A percentile compares a stretch with the other conserved stretches of the same genome.
Evolutionary conservation across 306 rosid species (phyloP).

Genomic region (Rosa multiflora): DNA sequence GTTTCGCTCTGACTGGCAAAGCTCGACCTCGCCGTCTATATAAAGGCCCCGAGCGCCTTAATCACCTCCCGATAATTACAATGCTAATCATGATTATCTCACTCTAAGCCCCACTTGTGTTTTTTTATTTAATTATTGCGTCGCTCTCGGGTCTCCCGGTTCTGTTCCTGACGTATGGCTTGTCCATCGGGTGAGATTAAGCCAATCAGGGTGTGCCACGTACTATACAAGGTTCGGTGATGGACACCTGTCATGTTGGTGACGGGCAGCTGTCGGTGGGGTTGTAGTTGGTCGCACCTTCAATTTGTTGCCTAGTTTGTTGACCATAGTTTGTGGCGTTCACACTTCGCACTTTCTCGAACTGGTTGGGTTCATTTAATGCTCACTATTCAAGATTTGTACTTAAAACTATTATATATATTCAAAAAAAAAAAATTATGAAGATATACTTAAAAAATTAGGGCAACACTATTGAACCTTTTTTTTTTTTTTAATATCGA

Average conservation of each 20-base stretch:
- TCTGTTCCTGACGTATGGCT: constrained; percentile 20
- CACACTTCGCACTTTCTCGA: constrained; percentile 17
- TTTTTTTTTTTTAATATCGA: too few relatives aligned
- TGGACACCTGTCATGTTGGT: constrained; percentile 28
- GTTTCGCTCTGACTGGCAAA: constrained; percentile 10
- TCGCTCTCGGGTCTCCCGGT: neutral
- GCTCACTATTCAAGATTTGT: neutral
- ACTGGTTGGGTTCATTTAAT: neutral
- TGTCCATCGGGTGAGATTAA: neutral
- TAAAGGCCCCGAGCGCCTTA: constrained; percentile 25
- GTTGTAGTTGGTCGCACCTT: constrained; percentile 6
- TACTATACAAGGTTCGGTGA: fast-evolving
- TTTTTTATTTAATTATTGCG: neutral
- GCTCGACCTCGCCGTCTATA: constrained; percentile 25
- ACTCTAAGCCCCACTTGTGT: constrained; percentile 25
- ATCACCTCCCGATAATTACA: constrained; percentile 17
- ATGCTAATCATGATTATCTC: constrained; percentile 30
- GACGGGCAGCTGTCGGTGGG: constrained; percentile 47
- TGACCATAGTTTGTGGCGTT: constrained; percentile 39
- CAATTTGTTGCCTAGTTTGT: constrained; percentile 23
- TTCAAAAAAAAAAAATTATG: neutral
- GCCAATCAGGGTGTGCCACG: neutral
- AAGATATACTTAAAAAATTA: neutral
- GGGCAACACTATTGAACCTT: neutral
- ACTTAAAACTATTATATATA: neutral